Evolutionary conservation across 441 rosid species (phyloP), one percentile per base, ranked within the genome.

Genomic region (Erodium moschatum): DNA sequence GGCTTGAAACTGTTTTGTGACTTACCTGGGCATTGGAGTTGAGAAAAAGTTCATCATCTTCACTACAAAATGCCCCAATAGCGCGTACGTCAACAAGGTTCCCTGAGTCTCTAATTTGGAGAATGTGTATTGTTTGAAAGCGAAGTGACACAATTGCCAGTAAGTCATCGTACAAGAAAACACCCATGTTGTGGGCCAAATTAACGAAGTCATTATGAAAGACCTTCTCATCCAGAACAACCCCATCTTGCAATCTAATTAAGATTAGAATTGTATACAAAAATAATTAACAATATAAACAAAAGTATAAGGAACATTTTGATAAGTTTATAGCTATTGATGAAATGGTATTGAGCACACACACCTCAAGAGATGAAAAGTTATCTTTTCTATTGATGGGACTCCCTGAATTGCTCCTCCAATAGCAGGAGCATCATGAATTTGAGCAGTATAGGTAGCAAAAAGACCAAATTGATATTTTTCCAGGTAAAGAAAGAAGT

Each of bases 31-130:
- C 71, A 78, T 73, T 85, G 29, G 95, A 88, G 78, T 81, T 83
- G 67, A 94, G 86, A 75, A 94, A 94, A 76, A 94, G 97, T 74
- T 89, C 96, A 66, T 94, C 98, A 72, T 91, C 97, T 75, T 94
- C 97, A 33, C 72, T 89, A 74, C 97, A 94, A 72, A 85, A 89
- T 65, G 85, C 80, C 16, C 97, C 98, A 44, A 94, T 86, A 27
- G 88, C 91, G 72, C 96, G 91, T 33, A 89, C 86, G 74, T 94
- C 88, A 64, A 94, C 98, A 73, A 94, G 86, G 74, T 83, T 77
- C 67, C 97, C 97, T 1, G 88, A 89, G 74, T 94, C 97, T 76
- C 94, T 89, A 75, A 94, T 86, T 82, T 91, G 97, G 69, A 94
- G 86, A 72, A 94, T 79, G 78, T 89, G 94, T 76, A 91, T 86